A percentile compares a stretch with the other conserved stretches of the same genome.
Conservation (phyloP, 345 rosid genomes). For the Camelina sativa region DNA sequence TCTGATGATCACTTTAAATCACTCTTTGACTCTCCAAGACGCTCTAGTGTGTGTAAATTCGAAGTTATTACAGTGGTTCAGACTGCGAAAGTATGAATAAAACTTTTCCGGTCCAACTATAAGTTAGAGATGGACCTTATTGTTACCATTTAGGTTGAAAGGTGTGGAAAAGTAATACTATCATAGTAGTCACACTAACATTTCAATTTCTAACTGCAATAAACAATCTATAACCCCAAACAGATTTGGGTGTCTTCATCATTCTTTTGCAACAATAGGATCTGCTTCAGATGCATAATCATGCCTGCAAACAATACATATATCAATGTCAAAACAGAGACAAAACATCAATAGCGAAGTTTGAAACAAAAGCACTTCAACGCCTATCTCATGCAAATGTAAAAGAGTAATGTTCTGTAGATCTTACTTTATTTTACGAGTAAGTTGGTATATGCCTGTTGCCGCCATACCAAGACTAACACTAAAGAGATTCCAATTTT, state of each 20-base stretch:
- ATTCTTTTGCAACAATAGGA: slow-evolving; percentile 9
- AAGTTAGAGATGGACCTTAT: not conserved
- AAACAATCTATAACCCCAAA: not conserved
- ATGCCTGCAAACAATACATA: slow-evolving; percentile 31
- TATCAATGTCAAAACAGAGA: slow-evolving; percentile 10
- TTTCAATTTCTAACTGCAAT: not conserved
- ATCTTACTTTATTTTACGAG: slow-evolving; percentile 78
- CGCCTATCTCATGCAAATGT: not conserved
- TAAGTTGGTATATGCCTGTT: slow-evolving; percentile 81
- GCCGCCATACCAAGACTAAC: slow-evolving; percentile 85
- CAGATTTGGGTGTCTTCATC: not conserved
- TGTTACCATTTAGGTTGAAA: not conserved
- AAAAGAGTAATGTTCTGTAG: not conserved
- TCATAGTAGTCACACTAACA: not conserved
- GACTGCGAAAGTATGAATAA: not conserved
- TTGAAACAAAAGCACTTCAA: not conserved
- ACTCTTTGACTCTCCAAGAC: not conserved
- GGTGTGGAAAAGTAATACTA: not conserved
- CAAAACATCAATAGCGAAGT: not conserved
- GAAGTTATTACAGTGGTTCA: not conserved
- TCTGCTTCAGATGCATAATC: slow-evolving; percentile 30
- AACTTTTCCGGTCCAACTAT: not conserved
- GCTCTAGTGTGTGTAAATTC: slow-evolving; percentile 3
- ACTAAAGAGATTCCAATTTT: slow-evolving; percentile 90
- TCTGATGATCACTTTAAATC: not conserved